Evolutionary conservation across 116 monocot species (phyloP).

Genomic region (Cymodocea nodosa): DNA sequence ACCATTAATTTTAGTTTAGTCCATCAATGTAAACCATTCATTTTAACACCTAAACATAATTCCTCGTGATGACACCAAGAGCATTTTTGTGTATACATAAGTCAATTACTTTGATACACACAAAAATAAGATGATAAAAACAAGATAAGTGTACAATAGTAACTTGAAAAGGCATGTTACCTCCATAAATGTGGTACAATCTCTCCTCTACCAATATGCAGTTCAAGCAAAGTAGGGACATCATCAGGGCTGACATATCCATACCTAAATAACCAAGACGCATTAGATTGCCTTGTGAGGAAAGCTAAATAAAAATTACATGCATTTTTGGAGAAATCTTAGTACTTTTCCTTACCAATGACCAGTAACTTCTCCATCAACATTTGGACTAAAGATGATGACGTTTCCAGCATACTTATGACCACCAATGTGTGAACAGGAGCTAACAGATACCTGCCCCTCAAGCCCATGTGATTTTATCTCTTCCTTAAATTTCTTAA

Average conservation of each 20-base stretch:
- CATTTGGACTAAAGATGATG: constrained; percentile 43
- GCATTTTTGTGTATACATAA: too few relatives aligned
- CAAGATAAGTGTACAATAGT: not conserved
- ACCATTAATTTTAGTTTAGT: too few relatives aligned
- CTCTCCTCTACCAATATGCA: constrained; percentile 49
- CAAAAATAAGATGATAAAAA: not conserved
- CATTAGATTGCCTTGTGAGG: too few relatives aligned
- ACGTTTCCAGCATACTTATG: constrained; percentile 91
- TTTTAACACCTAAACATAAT: too few relatives aligned
- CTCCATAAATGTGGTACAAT: constrained; percentile 64
- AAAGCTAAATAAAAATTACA: too few relatives aligned
- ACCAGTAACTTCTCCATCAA: constrained; percentile 39
- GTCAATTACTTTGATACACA: too few relatives aligned
- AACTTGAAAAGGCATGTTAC: constrained; percentile 5
- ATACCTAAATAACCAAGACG: constrained; percentile 32
- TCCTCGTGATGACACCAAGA: too few relatives aligned
- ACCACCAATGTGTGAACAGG: constrained; percentile 77
- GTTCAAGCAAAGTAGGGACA: constrained; percentile 51
- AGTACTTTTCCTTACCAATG: constrained; percentile 38
- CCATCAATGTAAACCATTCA: too few relatives aligned
- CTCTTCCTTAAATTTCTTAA: constrained; percentile 57
- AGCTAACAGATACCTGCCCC: constrained; percentile 35
- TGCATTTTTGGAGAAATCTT: not conserved
- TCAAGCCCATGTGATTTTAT: constrained; percentile 26
- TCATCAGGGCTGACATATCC: constrained; percentile 73